These are phyloP conservation scores for Nitzschia sp. DNA, from an alignment of 108 stramenopile genomes.

Conservation along the genomic window DNA sequence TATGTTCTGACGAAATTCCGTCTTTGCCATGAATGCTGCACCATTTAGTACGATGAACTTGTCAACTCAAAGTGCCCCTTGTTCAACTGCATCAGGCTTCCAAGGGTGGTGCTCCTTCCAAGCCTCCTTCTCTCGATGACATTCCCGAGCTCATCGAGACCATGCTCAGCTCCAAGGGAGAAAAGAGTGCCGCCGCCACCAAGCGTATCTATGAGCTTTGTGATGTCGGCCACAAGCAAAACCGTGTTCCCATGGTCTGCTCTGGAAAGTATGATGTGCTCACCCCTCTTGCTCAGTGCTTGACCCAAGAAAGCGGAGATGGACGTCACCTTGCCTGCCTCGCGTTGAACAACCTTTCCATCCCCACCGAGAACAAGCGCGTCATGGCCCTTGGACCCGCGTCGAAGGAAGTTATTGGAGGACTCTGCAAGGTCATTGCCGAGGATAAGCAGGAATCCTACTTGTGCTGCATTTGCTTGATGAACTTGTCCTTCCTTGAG, in stretches of 20 bases:
- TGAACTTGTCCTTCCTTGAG: constrained; percentile 93
- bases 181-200: constrained; percentile 85
- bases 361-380: constrained; percentile 92
- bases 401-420: constrained; percentile 85
- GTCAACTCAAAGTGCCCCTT: neutral
- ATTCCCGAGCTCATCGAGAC: constrained; percentile 87
- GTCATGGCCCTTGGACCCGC: constrained; percentile 89
- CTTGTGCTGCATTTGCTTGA: constrained; percentile 92
- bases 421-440: constrained; percentile 89
- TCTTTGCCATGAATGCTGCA: neutral
- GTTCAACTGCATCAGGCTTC: constrained; percentile 17
- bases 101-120: constrained; percentile 51
- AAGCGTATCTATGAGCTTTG: constrained; percentile 92
- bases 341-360: constrained; percentile 90
- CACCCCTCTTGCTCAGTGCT: constrained; percentile 84
- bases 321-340: constrained; percentile 90
- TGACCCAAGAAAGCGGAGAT: constrained; percentile 88
- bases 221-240: constrained; percentile 92
- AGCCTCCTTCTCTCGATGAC: constrained; percentile 88
- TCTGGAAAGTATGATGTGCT: constrained; percentile 88
- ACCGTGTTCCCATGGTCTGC: constrained; percentile 93
- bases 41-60: neutral
- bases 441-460: constrained; percentile 93
- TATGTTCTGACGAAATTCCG: no score
- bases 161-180: constrained; percentile 84